Conservation (phyloP, 176 grass and related monocot species). For the Zizania latifolia region DNA sequence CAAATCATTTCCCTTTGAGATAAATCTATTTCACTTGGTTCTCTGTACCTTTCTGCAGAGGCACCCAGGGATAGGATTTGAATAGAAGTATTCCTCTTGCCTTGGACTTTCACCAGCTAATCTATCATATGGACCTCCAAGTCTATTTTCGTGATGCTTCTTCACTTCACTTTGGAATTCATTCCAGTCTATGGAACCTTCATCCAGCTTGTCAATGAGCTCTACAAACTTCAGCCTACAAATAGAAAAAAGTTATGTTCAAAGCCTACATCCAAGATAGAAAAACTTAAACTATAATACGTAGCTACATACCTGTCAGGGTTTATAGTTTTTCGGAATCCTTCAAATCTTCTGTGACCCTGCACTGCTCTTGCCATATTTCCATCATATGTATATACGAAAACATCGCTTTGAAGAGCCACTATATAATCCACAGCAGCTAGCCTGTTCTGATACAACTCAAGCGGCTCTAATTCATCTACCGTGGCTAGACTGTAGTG, state of each 20-base stretch:
- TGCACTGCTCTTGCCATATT: conserved; percentile 80
- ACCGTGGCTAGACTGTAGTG: conserved; percentile 51
- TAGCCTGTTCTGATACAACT: conserved; percentile 52
- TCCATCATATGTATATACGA: conserved; percentile 73
- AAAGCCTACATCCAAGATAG: not conserved
- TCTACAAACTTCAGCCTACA: conserved; percentile 57
- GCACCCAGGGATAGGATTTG: conserved; percentile 64
- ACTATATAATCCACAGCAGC: conserved; percentile 75
- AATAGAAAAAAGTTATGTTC: not conserved
- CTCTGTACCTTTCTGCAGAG: conserved; percentile 41
- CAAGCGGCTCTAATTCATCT: conserved; percentile 56
- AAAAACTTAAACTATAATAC: not conserved
- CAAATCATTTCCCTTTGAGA: not conserved
- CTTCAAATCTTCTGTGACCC: conserved; percentile 61
- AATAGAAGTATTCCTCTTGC: conserved; percentile 66
- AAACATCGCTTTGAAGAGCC: conserved; percentile 54
- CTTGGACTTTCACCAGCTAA: conserved; percentile 32
- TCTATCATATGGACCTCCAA: conserved; percentile 66
- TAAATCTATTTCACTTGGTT: conserved; percentile 10
- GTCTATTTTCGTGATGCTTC: conserved; percentile 39
- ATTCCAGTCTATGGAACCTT: conserved; percentile 34
- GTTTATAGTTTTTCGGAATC: conserved; percentile 72
- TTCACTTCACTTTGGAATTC: conserved; percentile 46
- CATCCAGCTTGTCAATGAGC: conserved; percentile 54
- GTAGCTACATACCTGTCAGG: conserved; percentile 48